These are phyloP conservation scores for Cutaneotrichosporon cutaneum DNA, from an alignment of 1,284 basidiomycete species.

Conservation along the genomic window DNA sequence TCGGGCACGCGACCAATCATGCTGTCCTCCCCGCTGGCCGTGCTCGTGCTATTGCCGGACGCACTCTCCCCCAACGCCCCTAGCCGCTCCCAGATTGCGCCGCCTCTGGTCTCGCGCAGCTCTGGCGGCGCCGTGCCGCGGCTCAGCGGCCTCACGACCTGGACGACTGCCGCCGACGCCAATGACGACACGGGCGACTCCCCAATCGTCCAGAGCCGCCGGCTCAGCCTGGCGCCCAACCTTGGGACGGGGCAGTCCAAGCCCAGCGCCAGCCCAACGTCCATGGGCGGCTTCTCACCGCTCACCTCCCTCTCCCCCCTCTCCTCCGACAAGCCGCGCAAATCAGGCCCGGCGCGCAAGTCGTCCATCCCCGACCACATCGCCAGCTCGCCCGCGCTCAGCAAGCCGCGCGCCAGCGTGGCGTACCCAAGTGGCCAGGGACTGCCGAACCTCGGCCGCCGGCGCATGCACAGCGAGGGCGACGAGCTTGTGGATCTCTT, in stretches of 20 bases:
- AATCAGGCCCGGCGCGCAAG: not conserved
- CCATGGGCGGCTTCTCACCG: not conserved
- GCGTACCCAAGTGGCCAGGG: conserved; percentile 29
- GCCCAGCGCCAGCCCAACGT: conserved; percentile 4
- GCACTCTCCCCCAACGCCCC: conserved; percentile 18
- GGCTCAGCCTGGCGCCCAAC: conserved; percentile 42
- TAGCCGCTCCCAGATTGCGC: not conserved
- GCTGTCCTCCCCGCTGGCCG: conserved; percentile 23
- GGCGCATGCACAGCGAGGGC: conserved; percentile 46
- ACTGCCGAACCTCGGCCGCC: conserved; percentile 17
- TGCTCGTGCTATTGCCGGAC: conserved; percentile 40
- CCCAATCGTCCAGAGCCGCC: conserved; percentile 28
- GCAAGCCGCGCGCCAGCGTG: conserved; percentile 32
- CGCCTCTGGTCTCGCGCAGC: not conserved
- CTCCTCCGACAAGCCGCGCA: not conserved
- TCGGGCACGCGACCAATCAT: conserved; percentile 4
- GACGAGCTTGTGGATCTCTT: conserved; percentile 48
- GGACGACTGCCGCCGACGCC: conserved; percentile 1
- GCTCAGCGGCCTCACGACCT: conserved; percentile 6
- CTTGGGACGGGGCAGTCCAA: conserved; percentile 34
- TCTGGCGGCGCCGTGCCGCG: conserved; percentile 2
- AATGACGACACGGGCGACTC: conserved; percentile 10
- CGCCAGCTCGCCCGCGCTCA: conserved; percentile 1
- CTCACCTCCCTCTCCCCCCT: not conserved
- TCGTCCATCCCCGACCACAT: not conserved